A percentile compares a stretch with the other conserved stretches of the same genome.
phyloP scores from a whole-genome alignment of 2,329 filamentous ascomycete genomes.

The Microdochium trichocladiopsis region DNA sequence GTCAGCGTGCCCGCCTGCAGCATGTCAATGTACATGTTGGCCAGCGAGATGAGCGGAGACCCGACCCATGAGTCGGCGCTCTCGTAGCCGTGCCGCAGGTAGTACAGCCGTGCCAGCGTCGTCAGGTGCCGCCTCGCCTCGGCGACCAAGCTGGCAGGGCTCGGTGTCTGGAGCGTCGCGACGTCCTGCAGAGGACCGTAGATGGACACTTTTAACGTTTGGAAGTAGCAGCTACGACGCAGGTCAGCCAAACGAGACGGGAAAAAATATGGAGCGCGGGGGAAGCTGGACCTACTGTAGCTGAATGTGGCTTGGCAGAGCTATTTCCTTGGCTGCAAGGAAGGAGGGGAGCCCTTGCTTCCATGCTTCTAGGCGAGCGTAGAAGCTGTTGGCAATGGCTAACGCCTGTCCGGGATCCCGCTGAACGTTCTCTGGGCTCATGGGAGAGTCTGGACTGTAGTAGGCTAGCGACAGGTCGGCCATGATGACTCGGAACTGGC shows the following conservation, averaged over 20 bases:
- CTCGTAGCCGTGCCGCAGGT: slow-evolving; percentile 21
- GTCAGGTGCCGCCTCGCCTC: slow-evolving; percentile 15
- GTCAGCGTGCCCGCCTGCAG: slow-evolving; percentile 4
- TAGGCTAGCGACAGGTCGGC: slow-evolving; percentile 17
- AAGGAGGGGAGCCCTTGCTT: slow-evolving; percentile 14
- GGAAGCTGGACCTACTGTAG: slow-evolving; percentile 22
- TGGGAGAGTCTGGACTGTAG: not conserved
- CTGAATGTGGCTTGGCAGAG: slow-evolving; percentile 24
- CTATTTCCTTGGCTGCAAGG: slow-evolving; percentile 19
- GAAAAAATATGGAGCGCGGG: not conserved
- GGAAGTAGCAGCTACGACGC: slow-evolving; percentile 23
- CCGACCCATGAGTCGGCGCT: slow-evolving; percentile 10
- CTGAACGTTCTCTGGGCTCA: not conserved
- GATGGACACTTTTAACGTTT: slow-evolving; percentile 24
- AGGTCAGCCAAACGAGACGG: not conserved
- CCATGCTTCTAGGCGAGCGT: slow-evolving; percentile 16
- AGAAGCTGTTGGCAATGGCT: slow-evolving; percentile 11
- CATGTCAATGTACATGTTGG: slow-evolving; percentile 9
- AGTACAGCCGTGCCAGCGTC: slow-evolving; percentile 20
- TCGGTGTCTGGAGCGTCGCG: slow-evolving; percentile 3
- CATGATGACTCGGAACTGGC: slow-evolving; percentile 23
- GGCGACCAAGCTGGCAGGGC: slow-evolving; percentile 7
- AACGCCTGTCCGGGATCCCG: slow-evolving; percentile 2
- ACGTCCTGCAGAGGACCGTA: slow-evolving; percentile 16
- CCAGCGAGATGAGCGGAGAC: slow-evolving; percentile 11